Base-by-base conservation (phyloP, 345 rosid species). In the Salix koriyanagi region DNA sequence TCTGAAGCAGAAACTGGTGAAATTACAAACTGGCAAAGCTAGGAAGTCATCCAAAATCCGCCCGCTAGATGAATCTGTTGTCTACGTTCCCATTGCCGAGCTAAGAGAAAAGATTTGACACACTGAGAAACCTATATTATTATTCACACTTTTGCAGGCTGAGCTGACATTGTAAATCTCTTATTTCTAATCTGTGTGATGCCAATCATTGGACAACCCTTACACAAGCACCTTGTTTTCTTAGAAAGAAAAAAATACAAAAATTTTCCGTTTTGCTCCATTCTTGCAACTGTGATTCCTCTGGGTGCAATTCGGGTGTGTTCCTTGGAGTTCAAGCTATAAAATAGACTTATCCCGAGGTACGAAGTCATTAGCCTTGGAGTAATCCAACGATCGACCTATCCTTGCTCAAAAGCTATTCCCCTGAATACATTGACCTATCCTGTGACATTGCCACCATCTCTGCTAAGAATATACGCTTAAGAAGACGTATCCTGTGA, bases 11-110 rank as follows among this genome's bases (percentile, higher is more conserved):
- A 84, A 65, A 74, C 60, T 88, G 74, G 75, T 80, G 21, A 83
- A 76, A 71, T 75, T 81, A 75, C 83, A 75, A 69, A 79, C 66
- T 50, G 76, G 72, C 72, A 88, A 85, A 82, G 61, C 73, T 41
- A 90, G 85, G 76, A 90, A 79, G 81, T 80, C 82, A 5, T 80
- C 76, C 25, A 77, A 69, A 78, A 67, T 65, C 58, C 64, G 73
- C 41, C 15, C 68, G 21, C 83, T 72, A 66, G 83, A 86, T 66
- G 86, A 91, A 28, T 75, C 86, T 48, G 84, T 92, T 71, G 74
- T 90, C 64, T 93, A 86, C 87, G 88, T 96, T 72, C 99, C 97
- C 9, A 69, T 82, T 72, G 97, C 94, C 52, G 90, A 86, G 82
- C 74, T 93, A 76, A 87, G 74, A 81, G 97, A 92, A 80, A 90